phyloP scores from a whole-genome alignment of 306 rosid genomes.

The Cucumis cinereus region DNA sequence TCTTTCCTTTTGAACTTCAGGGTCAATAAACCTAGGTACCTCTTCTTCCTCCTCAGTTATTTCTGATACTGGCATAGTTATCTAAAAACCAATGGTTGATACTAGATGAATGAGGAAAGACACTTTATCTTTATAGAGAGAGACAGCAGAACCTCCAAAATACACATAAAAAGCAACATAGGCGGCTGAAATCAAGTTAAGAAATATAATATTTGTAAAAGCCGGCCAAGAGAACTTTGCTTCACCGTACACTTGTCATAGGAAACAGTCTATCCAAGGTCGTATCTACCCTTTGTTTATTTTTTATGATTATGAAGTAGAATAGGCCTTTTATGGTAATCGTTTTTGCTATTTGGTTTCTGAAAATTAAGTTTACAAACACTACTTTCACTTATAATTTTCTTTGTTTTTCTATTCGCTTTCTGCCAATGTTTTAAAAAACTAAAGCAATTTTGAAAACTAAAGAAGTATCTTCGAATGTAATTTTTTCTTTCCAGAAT shows the following conservation, averaged over 20 bases:
- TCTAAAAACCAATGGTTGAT: neutral
- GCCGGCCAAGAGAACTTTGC: constrained; percentile 42
- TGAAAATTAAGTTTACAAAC: no score
- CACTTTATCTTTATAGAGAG: constrained; percentile 8
- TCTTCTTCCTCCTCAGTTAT: constrained; percentile 44
- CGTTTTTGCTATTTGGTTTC: no score
- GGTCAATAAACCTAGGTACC: constrained; percentile 23
- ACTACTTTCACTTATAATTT: no score
- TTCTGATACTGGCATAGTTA: constrained; percentile 15
- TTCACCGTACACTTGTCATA: constrained; percentile 1
- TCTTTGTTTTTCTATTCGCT: no score
- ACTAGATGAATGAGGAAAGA: neutral
- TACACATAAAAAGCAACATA: constrained; percentile 13
- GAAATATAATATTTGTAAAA: constrained; percentile 4
- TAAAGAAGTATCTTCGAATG: no score
- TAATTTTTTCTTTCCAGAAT: no score
- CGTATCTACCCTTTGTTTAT: neutral
- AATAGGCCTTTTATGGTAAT: neutral
- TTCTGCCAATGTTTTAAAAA: no score
- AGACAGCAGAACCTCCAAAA: constrained; percentile 12
- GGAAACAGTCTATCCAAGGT: neutral
- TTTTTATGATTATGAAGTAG: neutral
- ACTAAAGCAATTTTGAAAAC: no score
- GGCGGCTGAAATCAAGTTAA: constrained; percentile 2
- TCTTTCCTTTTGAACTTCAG: constrained; percentile 35